Evolutionary conservation across 2,329 filamentous ascomycete genomes (phyloP), one percentile per base, ranked within the genome.

Genomic region (Lasiodiplodia sp.): DNA sequence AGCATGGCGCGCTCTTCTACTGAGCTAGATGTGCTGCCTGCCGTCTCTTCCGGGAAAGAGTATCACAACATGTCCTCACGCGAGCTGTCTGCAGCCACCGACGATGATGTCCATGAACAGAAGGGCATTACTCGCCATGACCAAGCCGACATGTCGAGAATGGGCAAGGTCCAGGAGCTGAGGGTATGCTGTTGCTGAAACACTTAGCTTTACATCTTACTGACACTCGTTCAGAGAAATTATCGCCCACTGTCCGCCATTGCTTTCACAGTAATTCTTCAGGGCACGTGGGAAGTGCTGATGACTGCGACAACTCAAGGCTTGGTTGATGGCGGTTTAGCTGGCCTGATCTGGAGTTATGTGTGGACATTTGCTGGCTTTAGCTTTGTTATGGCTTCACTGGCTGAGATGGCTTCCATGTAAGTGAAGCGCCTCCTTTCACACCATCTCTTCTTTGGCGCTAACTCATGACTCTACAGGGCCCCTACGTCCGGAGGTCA

Each of bases 281-380:
- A 86, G 71, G 82, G 83, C 65, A 86, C 86, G 0, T 88, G 86
- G 86, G 86, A 88, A 73, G 80, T 82, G 37, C 77, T 81, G 2
- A 73, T 85, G 10, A 78, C 79, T 71, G 67, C 67, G 3, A 69
- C 60, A 11, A 66, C 68, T 18, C 62, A 69, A n/a, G 68, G 68
- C 21, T 62, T 71, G 23, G 31, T 52, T 4, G 63, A 69, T 38
- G 70, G 70, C 44, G 70, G 70, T 2, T 34, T 68, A 23, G 69
- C 69, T 7, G 70, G 70, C 34, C 64, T 71, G n/a, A 55, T 71
- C 25, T 71, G 70, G 70, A 76, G 75, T 63, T 79, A 77, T 37
- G 69, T 78, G 14, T 78, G 77, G 75, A 78, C 74, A 40, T 78
- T 75, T 71, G 72, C 74, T 31, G 77, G 78, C 67, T 76, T 77